Evolutionary conservation across 306 rosid species (phyloP), one percentile per base, ranked within the genome.

Genomic region (Fragaria iinumae): DNA sequence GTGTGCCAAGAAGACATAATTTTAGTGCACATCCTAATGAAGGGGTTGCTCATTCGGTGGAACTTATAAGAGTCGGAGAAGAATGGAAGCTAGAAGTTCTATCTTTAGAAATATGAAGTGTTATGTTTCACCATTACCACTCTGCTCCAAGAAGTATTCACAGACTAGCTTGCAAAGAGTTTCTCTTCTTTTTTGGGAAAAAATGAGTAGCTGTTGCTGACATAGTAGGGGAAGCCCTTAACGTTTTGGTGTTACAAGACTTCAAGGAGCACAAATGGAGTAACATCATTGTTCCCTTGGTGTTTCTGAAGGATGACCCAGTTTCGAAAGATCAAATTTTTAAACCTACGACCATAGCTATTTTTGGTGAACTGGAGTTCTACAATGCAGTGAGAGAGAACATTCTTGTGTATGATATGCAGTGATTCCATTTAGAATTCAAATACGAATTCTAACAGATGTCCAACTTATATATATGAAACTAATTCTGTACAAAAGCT

Each of bases 231-330:
- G 32, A 29, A 0, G 2, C 50, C 16, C 17, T 66, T 38, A 39
- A 67, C 29, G 8, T 67, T 14, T 9, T 38, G 27, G 27, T 39
- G 71, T 67, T 39, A n/a, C 14, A 39, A 34, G 50, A 67, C 71
- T 20, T 9, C 71, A 67, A 67, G 52, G 71, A 67, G 25, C 52
- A 67, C 34, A 67, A 64, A 16, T 64, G 69, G 69, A 34, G 5
- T 2, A 60, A 27, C 20, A 64, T 64, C 69, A 34, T 3, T 34
- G 21, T 63, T 63, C 21, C 68, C 68, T 14, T 13, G 67, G 14
- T 27, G 0, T 25, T 27, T 62, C 2, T 62, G 3, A 62, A 62
- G 67, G 41, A 25, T 1, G 6, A 29, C 6, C 39, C 67, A 25
- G 4, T 0, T 11, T 14, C 5, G 14, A 27, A 4, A 25, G 13